phyloP scores from a whole-genome alignment of 208 protist genomes.

The Leptomonas pyrrhocoris region DNA sequence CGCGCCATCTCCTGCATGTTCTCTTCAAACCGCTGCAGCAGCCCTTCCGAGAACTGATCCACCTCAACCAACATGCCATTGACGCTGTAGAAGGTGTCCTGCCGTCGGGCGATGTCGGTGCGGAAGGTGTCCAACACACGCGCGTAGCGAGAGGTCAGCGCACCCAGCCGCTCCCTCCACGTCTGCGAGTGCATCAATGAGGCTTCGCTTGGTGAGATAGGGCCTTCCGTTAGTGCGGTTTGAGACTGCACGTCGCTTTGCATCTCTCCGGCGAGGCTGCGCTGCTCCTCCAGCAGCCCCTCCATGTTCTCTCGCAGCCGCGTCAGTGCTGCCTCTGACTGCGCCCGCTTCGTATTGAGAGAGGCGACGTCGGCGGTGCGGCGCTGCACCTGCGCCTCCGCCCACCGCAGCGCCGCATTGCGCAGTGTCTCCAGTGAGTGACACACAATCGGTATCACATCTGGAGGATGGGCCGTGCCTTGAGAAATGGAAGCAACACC shows the following conservation, averaged over 20 bases:
- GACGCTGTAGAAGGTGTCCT: constrained; percentile 38
- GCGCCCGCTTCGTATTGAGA: constrained; percentile 13
- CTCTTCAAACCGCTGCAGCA: constrained; percentile 36
- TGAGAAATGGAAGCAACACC: neutral
- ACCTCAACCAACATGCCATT: constrained; percentile 41
- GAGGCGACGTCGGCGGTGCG: constrained; percentile 7
- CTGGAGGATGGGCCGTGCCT: neutral
- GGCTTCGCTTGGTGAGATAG: neutral
- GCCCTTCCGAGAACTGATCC: constrained; percentile 38
- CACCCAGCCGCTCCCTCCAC: constrained; percentile 23
- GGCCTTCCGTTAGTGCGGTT: neutral
- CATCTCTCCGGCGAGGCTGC: constrained; percentile 27
- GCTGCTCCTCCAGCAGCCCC: constrained; percentile 28
- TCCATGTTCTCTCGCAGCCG: constrained; percentile 33
- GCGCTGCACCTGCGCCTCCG: neutral
- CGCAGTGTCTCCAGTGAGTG: constrained; percentile 33
- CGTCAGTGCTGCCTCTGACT: constrained; percentile 21
- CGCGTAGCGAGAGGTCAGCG: constrained; percentile 35
- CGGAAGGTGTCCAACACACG: constrained; percentile 38
- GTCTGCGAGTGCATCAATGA: neutral
- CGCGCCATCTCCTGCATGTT: constrained; percentile 27
- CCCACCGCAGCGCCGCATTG: constrained; percentile 12
- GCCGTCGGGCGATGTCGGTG: constrained; percentile 28
- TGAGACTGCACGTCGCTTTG: constrained; percentile 6
- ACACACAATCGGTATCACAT: constrained; percentile 7